Conservation (phyloP, 2,329 filamentous ascomycete genomes). For the Diaporthe ilicicola region DNA sequence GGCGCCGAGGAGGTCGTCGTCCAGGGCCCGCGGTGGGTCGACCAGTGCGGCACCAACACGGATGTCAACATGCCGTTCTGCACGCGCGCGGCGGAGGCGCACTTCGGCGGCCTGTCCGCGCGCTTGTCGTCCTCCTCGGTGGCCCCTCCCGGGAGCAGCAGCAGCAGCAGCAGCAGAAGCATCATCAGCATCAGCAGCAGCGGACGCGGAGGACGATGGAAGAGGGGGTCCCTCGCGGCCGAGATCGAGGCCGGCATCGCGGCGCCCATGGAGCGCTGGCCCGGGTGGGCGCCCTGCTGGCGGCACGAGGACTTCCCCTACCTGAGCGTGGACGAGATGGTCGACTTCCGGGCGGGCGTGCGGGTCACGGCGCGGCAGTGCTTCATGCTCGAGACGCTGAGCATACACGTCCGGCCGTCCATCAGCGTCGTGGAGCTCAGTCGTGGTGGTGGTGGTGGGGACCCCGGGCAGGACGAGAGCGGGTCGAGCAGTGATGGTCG, state of each 20-base stretch:
- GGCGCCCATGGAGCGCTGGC: slow-evolving; percentile 36
- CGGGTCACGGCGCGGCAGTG: slow-evolving; percentile 36
- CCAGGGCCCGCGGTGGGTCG: slow-evolving; percentile 58
- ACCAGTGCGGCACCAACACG: slow-evolving; percentile 54
- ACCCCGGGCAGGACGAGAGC: slow-evolving; percentile 27
- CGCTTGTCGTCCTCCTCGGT: not conserved
- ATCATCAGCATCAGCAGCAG: not conserved
- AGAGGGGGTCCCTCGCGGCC: not conserved
- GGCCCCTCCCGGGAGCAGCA: not conserved
- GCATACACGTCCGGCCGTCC: slow-evolving; percentile 51
- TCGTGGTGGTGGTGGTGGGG: not conserved
- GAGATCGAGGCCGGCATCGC: slow-evolving; percentile 12
- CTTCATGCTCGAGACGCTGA: slow-evolving; percentile 51
- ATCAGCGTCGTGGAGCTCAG: slow-evolving; percentile 44
- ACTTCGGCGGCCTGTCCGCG: slow-evolving; percentile 39
- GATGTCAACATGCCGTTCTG: slow-evolving; percentile 54
- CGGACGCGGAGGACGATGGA: no score
- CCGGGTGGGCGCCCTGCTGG: slow-evolving; percentile 57
- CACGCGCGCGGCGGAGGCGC: slow-evolving; percentile 46
- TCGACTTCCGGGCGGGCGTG: slow-evolving; percentile 52
- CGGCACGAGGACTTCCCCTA: slow-evolving; percentile 63
- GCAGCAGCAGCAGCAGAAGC: not conserved
- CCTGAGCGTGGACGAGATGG: slow-evolving; percentile 55
- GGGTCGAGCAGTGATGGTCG: slow-evolving; percentile 35
- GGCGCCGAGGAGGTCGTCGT: slow-evolving; percentile 37